Conservation (phyloP, 805 yeast genomes). For the Spathaspora hagerdaliae region DNA sequence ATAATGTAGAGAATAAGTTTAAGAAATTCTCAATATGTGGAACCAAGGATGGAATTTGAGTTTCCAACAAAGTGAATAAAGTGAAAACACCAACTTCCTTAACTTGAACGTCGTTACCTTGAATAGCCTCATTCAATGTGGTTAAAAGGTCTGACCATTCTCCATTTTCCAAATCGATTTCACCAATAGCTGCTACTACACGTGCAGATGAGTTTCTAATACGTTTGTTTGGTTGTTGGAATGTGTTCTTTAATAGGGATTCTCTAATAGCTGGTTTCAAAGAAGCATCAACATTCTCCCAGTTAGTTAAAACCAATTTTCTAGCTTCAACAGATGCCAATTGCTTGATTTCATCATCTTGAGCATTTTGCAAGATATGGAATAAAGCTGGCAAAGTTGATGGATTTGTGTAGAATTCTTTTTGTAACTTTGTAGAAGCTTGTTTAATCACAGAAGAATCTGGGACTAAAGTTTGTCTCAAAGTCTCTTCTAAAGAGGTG, state of each 20-base stretch:
- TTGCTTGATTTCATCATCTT: conserved; percentile 73
- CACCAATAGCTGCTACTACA: conserved; percentile 82
- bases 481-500: conserved; percentile 70
- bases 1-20: conserved; percentile 63
- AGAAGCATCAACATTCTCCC: conserved; percentile 53
- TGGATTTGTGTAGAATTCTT: conserved; percentile 69
- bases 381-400: conserved; percentile 76
- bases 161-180: conserved; percentile 57
- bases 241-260: conserved; percentile 65
- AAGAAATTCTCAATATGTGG: conserved; percentile 65
- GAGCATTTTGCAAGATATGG: conserved; percentile 70
- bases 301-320: conserved; percentile 68
- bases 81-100: conserved; percentile 85
- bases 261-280: conserved; percentile 60
- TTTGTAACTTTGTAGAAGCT: conserved; percentile 72
- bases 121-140: conserved; percentile 59
- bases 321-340: conserved; percentile 96
- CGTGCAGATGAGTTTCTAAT: conserved; percentile 89
- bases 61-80: conserved; percentile 73
- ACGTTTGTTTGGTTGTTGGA: conserved; percentile 58
- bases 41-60: conserved; percentile 54
- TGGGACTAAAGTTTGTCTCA: conserved; percentile 77
- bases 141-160: conserved; percentile 79
- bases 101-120: conserved; percentile 47
- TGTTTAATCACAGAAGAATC: conserved; percentile 74